Conservation (phyloP, 345 rosid species). For the Gossypium stocksii region DNA sequence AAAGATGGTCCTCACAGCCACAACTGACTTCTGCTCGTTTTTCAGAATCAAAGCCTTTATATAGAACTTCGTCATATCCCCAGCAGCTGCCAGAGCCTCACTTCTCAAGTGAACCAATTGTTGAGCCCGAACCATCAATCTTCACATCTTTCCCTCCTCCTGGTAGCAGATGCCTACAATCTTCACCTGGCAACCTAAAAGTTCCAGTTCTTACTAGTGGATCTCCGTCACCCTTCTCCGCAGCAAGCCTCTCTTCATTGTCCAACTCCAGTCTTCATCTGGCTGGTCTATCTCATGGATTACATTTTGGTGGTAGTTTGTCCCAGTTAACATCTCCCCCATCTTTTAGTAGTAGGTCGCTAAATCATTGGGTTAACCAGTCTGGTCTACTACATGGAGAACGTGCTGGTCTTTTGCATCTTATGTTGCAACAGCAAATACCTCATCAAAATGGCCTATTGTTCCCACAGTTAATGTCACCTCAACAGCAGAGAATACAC, state of each 20-base stretch:
- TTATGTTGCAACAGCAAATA: conserved; percentile 61
- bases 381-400: conserved; percentile 69
- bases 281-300: conserved; percentile 60
- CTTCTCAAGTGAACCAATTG: conserved; percentile 62
- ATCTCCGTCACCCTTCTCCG: conserved; percentile 49
- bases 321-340: conserved; percentile 56
- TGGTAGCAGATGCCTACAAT: conserved; percentile 53
- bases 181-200: conserved; percentile 54
- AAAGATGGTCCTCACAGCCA: conserved; percentile 82
- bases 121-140: conserved; percentile 61
- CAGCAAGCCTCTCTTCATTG: conserved; percentile 53
- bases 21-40: conserved; percentile 42
- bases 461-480: conserved; percentile 52
- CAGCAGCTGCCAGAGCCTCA: conserved; percentile 58
- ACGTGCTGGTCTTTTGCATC: conserved; percentile 57
- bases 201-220: conserved; percentile 49
- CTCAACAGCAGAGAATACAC: conserved; percentile 57
- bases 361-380: conserved; percentile 72
- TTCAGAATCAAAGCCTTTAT: conserved; percentile 56
- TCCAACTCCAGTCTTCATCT: conserved; percentile 54
- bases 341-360: conserved; percentile 62
- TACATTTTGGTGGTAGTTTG: conserved; percentile 57
- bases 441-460: conserved; percentile 64
- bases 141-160: conserved; percentile 88
- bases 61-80: conserved; percentile 91